Evolutionary conservation across 148 eudicot species (phyloP).

Genomic region (Persicaria maculosa): DNA sequence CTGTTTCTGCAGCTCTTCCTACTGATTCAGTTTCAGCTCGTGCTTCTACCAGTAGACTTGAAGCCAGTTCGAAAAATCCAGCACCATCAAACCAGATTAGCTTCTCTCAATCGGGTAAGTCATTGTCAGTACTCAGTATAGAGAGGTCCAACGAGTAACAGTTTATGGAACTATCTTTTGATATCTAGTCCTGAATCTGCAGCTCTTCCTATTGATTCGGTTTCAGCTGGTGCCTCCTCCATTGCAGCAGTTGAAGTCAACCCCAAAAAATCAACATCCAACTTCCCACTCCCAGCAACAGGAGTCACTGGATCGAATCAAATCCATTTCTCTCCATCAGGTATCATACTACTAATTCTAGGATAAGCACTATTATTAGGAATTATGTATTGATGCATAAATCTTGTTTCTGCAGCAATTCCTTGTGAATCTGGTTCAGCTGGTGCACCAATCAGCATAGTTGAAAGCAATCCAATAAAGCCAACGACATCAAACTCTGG

Average conservation of each 20-base stretch:
- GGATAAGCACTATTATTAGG: background rate
- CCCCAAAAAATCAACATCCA: background rate
- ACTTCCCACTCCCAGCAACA: slow-evolving; percentile 1
- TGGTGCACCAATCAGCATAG: slow-evolving; percentile 5
- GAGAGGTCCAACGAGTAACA: background rate
- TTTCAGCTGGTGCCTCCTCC: background rate
- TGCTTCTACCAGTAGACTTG: slow-evolving; percentile 2
- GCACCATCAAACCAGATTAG: background rate
- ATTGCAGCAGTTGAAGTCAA: background rate
- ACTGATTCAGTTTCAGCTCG: background rate
- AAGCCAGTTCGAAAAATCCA: background rate
- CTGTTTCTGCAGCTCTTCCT: background rate
- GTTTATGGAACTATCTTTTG: background rate
- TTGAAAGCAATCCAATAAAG: slow-evolving; percentile 8
- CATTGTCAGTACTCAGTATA: background rate
- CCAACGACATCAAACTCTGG: background rate
- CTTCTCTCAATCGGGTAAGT: slow-evolving; percentile 7
- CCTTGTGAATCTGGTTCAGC: background rate
- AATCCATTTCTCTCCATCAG: slow-evolving; percentile 8
- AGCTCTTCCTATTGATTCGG: background rate
- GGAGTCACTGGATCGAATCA: background rate
- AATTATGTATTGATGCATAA: background rate
- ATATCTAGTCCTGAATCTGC: background rate
- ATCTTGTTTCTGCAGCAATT: slow-evolving; percentile 6
- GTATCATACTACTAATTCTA: background rate